Base-by-base conservation (phyloP, 176 grass and related monocot genomes). In the Carex littledalei region DNA sequence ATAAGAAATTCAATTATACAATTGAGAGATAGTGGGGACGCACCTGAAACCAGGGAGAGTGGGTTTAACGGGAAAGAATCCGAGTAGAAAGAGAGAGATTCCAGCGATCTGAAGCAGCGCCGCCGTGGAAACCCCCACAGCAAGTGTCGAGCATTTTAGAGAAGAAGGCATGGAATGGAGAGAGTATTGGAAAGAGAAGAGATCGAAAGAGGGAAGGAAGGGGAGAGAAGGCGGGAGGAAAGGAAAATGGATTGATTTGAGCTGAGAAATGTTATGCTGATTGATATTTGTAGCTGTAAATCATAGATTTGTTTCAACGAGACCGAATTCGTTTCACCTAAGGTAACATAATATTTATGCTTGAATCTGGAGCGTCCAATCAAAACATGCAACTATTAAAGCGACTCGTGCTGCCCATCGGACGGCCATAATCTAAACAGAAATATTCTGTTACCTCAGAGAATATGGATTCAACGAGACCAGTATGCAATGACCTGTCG, bases 51-150 rank as follows among this genome's bases (percentile, higher is more conserved):
- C 91, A 26, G 77, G 79, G 57, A 98, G 95, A 45, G 90, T 95
- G 63, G 93, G 93, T 85, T 98, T 95, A 59, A 95, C 90, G 37
- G 91, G 95, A 85, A 98, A 95, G 86, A 98, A 93, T 3, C 93
- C 91, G 88, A 93, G 88, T 55, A 95, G 64, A 70, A 95, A 95
- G 64, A 94, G 84, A 0, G 85, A 91, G 52, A 98, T 80, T 0
- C 93, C 95, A 9, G 86, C 72, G 64, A 98, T 84, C 93, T 98
- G 96, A 72, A 98, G 90, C 8, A 95, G 53, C 81, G 94, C 83
- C 15, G 91, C 88, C 2, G 78, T 76, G 68, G 87, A 70, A 31
- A 84, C 66, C 79, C 86, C 89, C 0, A 79, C 39, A 10, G 89
- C 88, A 15, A 94, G 79, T 11, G 84, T 67, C 4, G 83, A 50